Percentiles rank a stretch among this genome's conserved stretches.
Evolutionary conservation across 345 rosid genomes (phyloP).

Genomic region (Lumnitzera racemosa): DNA sequence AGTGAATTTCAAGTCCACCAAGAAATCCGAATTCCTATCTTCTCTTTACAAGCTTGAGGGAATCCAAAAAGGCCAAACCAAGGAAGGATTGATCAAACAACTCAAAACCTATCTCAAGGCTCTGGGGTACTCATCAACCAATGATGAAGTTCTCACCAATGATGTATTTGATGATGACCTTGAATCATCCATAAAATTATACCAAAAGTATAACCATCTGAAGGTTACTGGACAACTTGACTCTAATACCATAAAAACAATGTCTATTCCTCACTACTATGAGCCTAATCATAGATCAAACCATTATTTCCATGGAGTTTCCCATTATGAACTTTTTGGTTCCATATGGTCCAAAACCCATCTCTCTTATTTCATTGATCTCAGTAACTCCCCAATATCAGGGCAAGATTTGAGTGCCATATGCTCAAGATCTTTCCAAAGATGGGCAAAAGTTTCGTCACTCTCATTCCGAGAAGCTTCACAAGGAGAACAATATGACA

Average conservation of each 20-base stretch:
- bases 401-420: background rate
- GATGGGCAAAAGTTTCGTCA: background rate
- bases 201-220: slow-evolving; percentile 9
- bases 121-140: slow-evolving; percentile 11
- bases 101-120: slow-evolving; percentile 11
- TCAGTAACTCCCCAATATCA: too few species aligned
- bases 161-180: slow-evolving; percentile 10
- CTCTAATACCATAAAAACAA: background rate
- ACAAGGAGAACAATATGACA: background rate
- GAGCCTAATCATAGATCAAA: slow-evolving; percentile 7
- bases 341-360: too few species aligned
- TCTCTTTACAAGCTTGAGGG: slow-evolving; percentile 2
- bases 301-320: too few species aligned
- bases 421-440: background rate
- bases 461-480: background rate
- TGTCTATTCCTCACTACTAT: slow-evolving; percentile 19
- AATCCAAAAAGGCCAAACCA: slow-evolving; percentile 8
- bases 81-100: slow-evolving; percentile 1
- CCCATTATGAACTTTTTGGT: too few species aligned
- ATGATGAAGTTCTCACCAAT: background rate
- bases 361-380: too few species aligned
- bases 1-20: too few species aligned
- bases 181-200: slow-evolving; percentile 10
- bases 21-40: too few species aligned
- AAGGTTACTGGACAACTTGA: slow-evolving; percentile 9